phyloP scores from a whole-genome alignment of 306 rosid genomes.

The Pterocarpus macrocarpus region DNA sequence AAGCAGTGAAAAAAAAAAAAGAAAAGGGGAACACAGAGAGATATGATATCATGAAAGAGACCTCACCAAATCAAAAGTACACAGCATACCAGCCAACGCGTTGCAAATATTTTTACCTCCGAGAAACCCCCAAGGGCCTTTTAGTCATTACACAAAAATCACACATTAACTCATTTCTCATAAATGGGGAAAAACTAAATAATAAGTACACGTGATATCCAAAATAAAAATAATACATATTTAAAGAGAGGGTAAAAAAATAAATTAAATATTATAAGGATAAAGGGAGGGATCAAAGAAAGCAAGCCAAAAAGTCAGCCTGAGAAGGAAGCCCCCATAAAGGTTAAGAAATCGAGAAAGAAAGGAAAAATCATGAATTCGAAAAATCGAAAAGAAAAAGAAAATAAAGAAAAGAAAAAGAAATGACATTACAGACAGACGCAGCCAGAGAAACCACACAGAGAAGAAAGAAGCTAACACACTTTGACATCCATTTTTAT shows the following conservation, averaged over 20 bases:
- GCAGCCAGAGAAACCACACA: conserved; percentile 49
- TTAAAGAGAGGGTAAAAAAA: too few species aligned
- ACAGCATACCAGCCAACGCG: conserved; percentile 24
- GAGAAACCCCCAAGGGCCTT: conserved; percentile 6
- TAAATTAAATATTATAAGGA: background rate
- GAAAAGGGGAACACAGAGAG: background rate
- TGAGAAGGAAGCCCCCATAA: conserved; percentile 31
- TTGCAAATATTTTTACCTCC: conserved; percentile 13
- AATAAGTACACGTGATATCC: background rate
- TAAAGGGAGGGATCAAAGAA: conserved; percentile 35
- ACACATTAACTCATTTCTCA: background rate
- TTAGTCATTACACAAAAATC: background rate
- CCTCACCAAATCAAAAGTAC: conserved; percentile 45
- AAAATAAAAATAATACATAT: background rate
- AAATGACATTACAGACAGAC: conserved; percentile 49
- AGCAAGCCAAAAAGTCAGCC: conserved; percentile 48
- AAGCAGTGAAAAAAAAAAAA: background rate
- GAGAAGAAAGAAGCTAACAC: conserved; percentile 35
- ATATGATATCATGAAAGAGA: conserved; percentile 40
- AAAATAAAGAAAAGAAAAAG: background rate
- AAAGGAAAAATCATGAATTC: background rate
- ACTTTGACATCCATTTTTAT: background rate
- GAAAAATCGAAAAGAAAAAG: background rate
- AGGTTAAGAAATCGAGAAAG: conserved; percentile 56
- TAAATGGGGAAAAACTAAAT: background rate